A percentile compares a stretch with the other conserved stretches of the same genome.
phyloP scores from a whole-genome alignment of 1,284 basidiomycete species.

The Fomitopsis pinicola region DNA sequence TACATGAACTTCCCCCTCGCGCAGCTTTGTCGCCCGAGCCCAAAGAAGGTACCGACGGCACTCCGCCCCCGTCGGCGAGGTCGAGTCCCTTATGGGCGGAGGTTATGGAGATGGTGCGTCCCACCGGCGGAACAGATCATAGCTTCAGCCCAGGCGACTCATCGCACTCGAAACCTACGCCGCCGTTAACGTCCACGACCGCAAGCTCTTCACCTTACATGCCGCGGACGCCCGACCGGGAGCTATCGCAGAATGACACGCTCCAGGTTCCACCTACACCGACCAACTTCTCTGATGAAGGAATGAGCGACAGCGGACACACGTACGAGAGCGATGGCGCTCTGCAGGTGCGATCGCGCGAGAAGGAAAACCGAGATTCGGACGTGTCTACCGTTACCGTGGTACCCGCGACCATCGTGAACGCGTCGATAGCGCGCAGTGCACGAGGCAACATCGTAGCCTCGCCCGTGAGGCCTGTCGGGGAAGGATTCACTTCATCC shows the following conservation, averaged over 20 bases:
- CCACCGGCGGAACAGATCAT: neutral
- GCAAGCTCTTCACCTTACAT: neutral
- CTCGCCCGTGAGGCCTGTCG: conserved; percentile 16
- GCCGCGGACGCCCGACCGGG: conserved; percentile 2
- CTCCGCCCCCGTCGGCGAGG: conserved; percentile 15
- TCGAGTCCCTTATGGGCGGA: conserved; percentile 22
- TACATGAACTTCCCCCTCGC: conserved; percentile 13
- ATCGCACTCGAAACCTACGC: conserved; percentile 2
- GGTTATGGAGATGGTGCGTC: conserved; percentile 20
- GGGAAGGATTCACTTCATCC: conserved; percentile 6
- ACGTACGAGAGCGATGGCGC: conserved; percentile 1
- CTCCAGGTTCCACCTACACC: neutral
- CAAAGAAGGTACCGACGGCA: conserved; percentile 11
- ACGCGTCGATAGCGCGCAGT: conserved; percentile 23
- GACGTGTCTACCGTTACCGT: conserved; percentile 30
- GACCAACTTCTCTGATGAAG: neutral
- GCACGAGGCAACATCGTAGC: conserved; percentile 25
- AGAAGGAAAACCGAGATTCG: conserved; percentile 30
- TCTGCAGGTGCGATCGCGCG: conserved; percentile 17
- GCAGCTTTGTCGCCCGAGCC: conserved; percentile 4
- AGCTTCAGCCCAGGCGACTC: neutral
- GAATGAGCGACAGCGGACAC: neutral
- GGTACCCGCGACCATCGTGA: conserved; percentile 29
- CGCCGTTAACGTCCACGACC: conserved; percentile 9
- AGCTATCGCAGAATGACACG: neutral